Conservation (phyloP, 1,284 basidiomycete species). For the Ganoderma lucidum region DNA sequence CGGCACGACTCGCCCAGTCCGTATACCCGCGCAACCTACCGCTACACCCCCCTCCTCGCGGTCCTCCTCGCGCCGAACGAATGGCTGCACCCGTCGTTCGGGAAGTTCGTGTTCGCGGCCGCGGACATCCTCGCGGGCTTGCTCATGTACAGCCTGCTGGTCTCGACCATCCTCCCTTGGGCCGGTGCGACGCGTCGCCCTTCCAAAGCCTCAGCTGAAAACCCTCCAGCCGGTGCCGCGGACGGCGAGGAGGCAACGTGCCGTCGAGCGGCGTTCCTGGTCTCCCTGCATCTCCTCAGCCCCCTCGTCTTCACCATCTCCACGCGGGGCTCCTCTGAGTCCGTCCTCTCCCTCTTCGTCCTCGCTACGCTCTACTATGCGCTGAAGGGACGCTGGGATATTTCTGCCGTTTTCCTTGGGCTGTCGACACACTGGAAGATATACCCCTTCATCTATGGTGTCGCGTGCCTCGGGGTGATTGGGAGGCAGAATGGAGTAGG, state of each 20-base stretch:
- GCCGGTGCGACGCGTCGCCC: neutral
- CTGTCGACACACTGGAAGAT: constrained; percentile 94
- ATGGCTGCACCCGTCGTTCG: constrained; percentile 82
- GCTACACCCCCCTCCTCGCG: constrained; percentile 95
- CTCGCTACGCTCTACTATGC: constrained; percentile 75
- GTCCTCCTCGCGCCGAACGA: constrained; percentile 84
- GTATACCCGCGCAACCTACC: constrained; percentile 93
- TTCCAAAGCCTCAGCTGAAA: neutral
- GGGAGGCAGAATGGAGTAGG: constrained; percentile 42
- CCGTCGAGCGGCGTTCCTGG: constrained; percentile 58
- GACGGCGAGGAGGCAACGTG: constrained; percentile 9
- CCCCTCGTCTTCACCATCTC: constrained; percentile 97
- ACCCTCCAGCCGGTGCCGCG: neutral
- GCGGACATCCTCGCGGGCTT: constrained; percentile 87
- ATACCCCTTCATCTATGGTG: constrained; percentile 92
- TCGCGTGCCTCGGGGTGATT: constrained; percentile 77
- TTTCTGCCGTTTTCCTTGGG: constrained; percentile 78
- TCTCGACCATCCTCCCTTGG: constrained; percentile 54
- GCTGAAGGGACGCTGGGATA: constrained; percentile 60
- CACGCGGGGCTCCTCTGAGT: constrained; percentile 95
- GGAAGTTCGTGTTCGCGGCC: constrained; percentile 90
- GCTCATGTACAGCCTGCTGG: constrained; percentile 77
- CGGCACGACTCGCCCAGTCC: constrained; percentile 61
- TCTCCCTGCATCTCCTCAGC: constrained; percentile 83
- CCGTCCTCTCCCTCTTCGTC: constrained; percentile 84